Percentiles rank a stretch among this genome's conserved stretches.
Evolutionary conservation across 768 basidiomycete species (phyloP).

Genomic region (Thelephora aurantiotincta): DNA sequence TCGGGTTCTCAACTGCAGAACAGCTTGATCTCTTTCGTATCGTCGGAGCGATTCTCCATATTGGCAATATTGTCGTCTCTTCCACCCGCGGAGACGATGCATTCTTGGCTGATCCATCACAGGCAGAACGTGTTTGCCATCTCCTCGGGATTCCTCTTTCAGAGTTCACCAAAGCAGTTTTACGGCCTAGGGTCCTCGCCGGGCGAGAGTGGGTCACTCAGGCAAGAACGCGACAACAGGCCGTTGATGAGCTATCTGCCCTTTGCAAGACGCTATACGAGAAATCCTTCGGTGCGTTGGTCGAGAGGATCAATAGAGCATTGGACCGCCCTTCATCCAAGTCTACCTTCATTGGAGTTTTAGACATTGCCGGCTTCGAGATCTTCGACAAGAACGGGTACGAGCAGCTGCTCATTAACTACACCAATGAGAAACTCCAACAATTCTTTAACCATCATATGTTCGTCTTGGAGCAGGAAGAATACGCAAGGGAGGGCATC

Average conservation of each 20-base stretch:
- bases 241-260: conserved; percentile 80
- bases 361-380: conserved; percentile 99
- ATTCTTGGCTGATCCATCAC: conserved; percentile 62
- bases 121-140: conserved; percentile 83
- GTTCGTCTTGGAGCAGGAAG: conserved; percentile 99
- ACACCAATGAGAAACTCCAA: conserved; percentile 96
- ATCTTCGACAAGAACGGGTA: conserved; percentile 92
- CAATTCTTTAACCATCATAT: conserved; percentile 99
- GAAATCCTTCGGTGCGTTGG: conserved; percentile 87
- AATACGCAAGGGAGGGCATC: conserved; percentile 91
- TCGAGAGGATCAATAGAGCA: conserved; percentile 89
- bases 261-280: conserved; percentile 95
- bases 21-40: conserved; percentile 91
- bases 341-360: conserved; percentile 90
- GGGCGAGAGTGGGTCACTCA: conserved; percentile 97
- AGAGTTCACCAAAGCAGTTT: conserved; percentile 80
- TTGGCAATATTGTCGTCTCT: conserved; percentile 82
- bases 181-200: conserved; percentile 83
- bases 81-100: conserved; percentile 72
- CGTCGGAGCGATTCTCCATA: conserved; percentile 85
- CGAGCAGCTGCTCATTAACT: conserved; percentile 97
- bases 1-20: conserved; percentile 76
- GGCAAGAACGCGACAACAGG: conserved; percentile 82
- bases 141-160: conserved; percentile 77
- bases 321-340: conserved; percentile 87